Conservation (phyloP, 768 basidiomycete genomes). For the Mycena filopes region DNA sequence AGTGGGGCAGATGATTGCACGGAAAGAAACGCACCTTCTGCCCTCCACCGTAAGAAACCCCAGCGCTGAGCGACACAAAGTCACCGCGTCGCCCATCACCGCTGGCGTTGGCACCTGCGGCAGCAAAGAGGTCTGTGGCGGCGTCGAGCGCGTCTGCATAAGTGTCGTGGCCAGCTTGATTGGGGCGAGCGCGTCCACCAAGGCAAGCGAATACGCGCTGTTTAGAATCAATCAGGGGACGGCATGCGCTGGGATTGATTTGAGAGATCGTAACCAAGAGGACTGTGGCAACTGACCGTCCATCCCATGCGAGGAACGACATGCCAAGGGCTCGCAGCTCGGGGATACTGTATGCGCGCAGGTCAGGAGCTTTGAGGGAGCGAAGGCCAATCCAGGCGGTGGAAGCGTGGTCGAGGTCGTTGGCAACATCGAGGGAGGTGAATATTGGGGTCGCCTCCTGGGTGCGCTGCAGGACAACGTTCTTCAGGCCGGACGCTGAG, state of each 20-base stretch:
- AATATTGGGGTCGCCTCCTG: constrained; percentile 5
- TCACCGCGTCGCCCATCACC: neutral
- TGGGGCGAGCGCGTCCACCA: neutral
- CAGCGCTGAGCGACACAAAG: neutral
- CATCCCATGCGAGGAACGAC: neutral
- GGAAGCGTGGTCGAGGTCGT: constrained; percentile 6
- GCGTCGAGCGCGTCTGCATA: neutral
- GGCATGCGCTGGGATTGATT: neutral
- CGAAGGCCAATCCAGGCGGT: constrained; percentile 4
- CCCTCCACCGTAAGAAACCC: neutral
- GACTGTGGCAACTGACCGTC: neutral
- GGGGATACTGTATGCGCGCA: neutral
- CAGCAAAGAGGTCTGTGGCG: neutral
- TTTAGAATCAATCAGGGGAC: neutral
- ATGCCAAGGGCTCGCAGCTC: neutral
- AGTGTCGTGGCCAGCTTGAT: neutral
- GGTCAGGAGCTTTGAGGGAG: neutral
- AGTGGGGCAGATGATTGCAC: too few species aligned
- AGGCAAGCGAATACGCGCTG: neutral
- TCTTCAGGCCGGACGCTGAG: neutral
- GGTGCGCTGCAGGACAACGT: neutral
- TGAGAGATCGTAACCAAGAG: too few species aligned
- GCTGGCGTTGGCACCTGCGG: neutral
- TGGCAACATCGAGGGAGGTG: neutral
- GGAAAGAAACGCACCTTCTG: neutral